Base-by-base conservation (phyloP, 768 basidiomycete species). In the Lentinus tigrinus region DNA sequence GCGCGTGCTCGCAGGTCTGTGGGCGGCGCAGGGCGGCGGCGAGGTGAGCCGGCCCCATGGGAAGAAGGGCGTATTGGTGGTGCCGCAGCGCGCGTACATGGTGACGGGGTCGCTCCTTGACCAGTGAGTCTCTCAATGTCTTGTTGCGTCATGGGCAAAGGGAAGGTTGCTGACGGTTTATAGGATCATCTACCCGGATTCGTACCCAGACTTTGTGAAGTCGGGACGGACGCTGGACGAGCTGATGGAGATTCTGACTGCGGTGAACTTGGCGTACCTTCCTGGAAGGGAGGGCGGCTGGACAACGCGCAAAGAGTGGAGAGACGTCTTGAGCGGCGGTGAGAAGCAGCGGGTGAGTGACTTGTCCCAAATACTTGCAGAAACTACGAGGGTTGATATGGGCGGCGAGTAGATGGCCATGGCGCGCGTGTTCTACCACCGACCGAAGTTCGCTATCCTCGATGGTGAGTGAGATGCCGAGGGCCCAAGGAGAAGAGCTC, bases 21-120 rank as follows among this genome's bases (percentile, higher is more conserved):
- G 96, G 96, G 86, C 88, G 0, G 81, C 87, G 2, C 73, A 75
- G 13, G 80, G 76, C 31, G 62, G 50, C 14, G 66, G 71, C 0
- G 58, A 56, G 38, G 71, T 74, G 34, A 47, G 57, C 38, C 58
- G 72, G 26, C 73, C 71, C 10, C 69, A 77, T 58, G 74, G 77
- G 65, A 66, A 83, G 17, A 73, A 76, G 13, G 84, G 85, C 19
- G 80, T 91, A n/a, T 87, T 92, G 60, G 85, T 97, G 55, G 82
- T 98, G 3, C 96, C 96, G 4, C 96, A 98, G 73, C 78, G 95
- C 14, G 87, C 94, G 23, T 98, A 98, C 71, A 92, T 98, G 83
- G 88, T 90, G 27, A 80, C 85, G 0, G 96, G 96, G 0, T 88
- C 86, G 61, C 74, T 98, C 44, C 75, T 96, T 16, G 95, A 97